Evolutionary conservation across 1,284 basidiomycete species (phyloP).

Genomic region (Melampsora americana): DNA sequence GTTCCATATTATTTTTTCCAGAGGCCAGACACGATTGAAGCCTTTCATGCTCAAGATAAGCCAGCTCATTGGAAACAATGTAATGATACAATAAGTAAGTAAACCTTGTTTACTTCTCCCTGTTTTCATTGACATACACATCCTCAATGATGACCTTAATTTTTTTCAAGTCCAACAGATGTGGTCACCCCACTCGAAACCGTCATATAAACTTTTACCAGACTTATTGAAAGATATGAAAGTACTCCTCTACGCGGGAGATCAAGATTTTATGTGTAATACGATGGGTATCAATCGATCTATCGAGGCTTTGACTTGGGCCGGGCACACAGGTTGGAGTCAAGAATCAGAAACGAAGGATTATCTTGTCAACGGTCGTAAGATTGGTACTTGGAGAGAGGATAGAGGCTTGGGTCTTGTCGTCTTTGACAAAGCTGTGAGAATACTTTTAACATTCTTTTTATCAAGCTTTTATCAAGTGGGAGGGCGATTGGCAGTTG

Average conservation of each 20-base stretch:
- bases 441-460: background rate
- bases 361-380: slow-evolving; percentile 74
- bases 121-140: background rate
- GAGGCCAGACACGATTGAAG: slow-evolving; percentile 69
- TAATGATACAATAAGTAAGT: slow-evolving; percentile 65
- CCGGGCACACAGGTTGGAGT: slow-evolving; percentile 62
- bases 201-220: slow-evolving; percentile 75
- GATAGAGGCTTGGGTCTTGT: slow-evolving; percentile 89
- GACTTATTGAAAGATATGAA: slow-evolving; percentile 72
- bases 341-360: slow-evolving; percentile 54
- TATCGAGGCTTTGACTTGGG: slow-evolving; percentile 25
- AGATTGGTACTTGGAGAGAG: slow-evolving; percentile 84
- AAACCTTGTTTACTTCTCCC: slow-evolving; percentile 60
- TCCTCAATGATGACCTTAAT: background rate
- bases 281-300: slow-evolving; percentile 24
- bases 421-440: slow-evolving; percentile 36
- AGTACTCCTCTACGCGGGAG: slow-evolving; percentile 85
- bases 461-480: background rate
- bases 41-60: slow-evolving; percentile 77
- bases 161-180: slow-evolving; percentile 2
- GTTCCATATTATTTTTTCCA: background rate
- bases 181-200: slow-evolving; percentile 59
- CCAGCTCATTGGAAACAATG: slow-evolving; percentile 87
- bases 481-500: background rate
- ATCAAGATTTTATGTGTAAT: slow-evolving; percentile 87